Evolutionary conservation across 768 basidiomycete genomes (phyloP).

Genomic region (Amanita polypyramis): DNA sequence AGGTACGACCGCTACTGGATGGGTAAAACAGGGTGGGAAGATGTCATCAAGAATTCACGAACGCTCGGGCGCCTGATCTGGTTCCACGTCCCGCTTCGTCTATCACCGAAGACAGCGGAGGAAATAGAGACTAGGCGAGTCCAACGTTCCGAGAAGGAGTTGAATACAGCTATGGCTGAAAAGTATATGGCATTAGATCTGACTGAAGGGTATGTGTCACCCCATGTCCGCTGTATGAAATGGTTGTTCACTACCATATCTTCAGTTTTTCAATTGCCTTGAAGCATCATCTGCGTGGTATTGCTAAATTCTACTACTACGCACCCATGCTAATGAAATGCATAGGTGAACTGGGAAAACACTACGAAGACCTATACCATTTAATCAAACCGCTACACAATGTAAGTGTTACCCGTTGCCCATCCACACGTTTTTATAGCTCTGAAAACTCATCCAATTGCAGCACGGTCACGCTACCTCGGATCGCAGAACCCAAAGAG

Average conservation of each 20-base stretch:
- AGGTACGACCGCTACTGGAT: constrained; percentile 60
- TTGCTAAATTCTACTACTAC: not conserved
- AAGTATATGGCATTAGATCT: constrained; percentile 51
- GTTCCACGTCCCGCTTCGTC: constrained; percentile 48
- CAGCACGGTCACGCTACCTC: constrained; percentile 9
- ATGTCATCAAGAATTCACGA: constrained; percentile 39
- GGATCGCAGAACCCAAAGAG: constrained; percentile 17
- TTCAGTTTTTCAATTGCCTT: constrained; percentile 42
- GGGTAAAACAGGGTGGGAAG: constrained; percentile 45
- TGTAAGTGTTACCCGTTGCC: constrained; percentile 18
- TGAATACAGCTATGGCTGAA: constrained; percentile 45
- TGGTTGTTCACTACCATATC: not conserved
- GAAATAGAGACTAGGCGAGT: constrained; percentile 22
- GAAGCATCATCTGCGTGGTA: constrained; percentile 55
- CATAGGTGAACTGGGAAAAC: constrained; percentile 46
- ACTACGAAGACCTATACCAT: constrained; percentile 52
- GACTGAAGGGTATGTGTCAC: constrained; percentile 36
- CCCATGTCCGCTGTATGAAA: not conserved
- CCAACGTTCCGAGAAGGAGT: constrained; percentile 28
- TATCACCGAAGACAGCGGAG: constrained; percentile 28
- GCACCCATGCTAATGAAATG: not conserved
- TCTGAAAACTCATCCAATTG: not conserved
- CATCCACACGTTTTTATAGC: not conserved
- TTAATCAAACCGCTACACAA: constrained; percentile 47
- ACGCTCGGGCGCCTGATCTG: constrained; percentile 45